These are phyloP conservation scores for Prunus yedoensis DNA, from an alignment of 331 rosid species.

Conservation along the genomic window DNA sequence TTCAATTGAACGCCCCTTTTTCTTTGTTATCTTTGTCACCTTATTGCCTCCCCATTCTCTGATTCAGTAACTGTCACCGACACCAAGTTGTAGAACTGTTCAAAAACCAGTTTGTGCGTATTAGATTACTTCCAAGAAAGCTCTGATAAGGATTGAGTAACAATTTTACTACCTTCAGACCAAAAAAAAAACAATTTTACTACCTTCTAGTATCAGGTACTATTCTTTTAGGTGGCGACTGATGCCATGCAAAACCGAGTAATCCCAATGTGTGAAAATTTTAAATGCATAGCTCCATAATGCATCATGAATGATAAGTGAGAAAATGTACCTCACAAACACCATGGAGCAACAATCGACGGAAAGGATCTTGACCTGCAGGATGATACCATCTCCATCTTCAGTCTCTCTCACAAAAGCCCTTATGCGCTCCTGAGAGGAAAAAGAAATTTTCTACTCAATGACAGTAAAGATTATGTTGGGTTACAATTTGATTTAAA, in stretches of 20 bases:
- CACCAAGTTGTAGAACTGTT: conserved; percentile 84
- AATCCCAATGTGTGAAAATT: background rate
- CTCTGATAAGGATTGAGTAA: background rate
- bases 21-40: conserved; percentile 68
- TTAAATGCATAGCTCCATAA: background rate
- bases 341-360: conserved; percentile 80
- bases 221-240: background rate
- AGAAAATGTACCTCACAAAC: conserved; percentile 76
- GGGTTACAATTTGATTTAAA: background rate
- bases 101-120: conserved; percentile 19
- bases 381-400: conserved; percentile 49
- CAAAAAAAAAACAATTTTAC: too few relatives aligned
- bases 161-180: too few relatives aligned
- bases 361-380: conserved; percentile 78
- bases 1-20: conserved; percentile 49
- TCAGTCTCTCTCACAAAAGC: conserved; percentile 45
- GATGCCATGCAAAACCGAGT: background rate
- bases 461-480: background rate
- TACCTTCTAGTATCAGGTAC: background rate
- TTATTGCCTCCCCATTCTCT: conserved; percentile 38
- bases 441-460: background rate
- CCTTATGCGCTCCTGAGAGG: conserved; percentile 58
- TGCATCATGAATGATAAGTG: background rate
- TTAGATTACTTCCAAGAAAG: background rate
- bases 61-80: conserved; percentile 55